Percentiles rank a stretch among this genome's conserved stretches.
These are phyloP conservation scores for Coemansia sp. DNA, from an alignment of 192 early-diverging fungal species.

Conservation along the genomic window DNA sequence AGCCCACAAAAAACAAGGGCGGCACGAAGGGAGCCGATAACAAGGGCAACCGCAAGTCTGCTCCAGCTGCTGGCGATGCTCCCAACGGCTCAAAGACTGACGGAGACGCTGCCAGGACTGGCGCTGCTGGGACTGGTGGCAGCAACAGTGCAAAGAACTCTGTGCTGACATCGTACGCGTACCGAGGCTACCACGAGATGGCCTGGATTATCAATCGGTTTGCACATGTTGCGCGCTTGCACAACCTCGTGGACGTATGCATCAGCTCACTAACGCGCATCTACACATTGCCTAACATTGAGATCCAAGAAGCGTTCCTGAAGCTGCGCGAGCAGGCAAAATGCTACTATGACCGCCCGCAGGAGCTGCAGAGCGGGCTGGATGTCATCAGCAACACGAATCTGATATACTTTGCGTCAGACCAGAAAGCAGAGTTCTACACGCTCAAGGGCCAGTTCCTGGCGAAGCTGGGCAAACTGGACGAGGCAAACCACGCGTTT, in stretches of 20 bases:
- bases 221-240: conserved; percentile 93
- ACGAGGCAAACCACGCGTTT: conserved; percentile 89
- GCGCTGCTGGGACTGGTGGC: background rate
- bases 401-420: conserved; percentile 85
- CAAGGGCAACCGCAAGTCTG: conserved; percentile 40
- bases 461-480: conserved; percentile 78
- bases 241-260: conserved; percentile 94
- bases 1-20: conserved; percentile 24
- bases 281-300: conserved; percentile 99
- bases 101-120: conserved; percentile 9
- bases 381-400: conserved; percentile 99
- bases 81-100: conserved; percentile 18
- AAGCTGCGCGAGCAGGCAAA: conserved; percentile 98
- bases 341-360: conserved; percentile 88
- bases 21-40: conserved; percentile 56
- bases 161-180: conserved; percentile 77
- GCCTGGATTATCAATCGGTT: conserved; percentile 99
- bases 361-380: conserved; percentile 86
- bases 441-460: conserved; percentile 95
- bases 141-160: conserved; percentile 22
- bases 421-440: conserved; percentile 98
- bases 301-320: conserved; percentile 98
- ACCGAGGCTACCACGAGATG: conserved; percentile 98
- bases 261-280: conserved; percentile 90
- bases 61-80: conserved; percentile 14